Conservation (phyloP, 139 green algal genomes). For the Chlorella vulgaris region DNA sequence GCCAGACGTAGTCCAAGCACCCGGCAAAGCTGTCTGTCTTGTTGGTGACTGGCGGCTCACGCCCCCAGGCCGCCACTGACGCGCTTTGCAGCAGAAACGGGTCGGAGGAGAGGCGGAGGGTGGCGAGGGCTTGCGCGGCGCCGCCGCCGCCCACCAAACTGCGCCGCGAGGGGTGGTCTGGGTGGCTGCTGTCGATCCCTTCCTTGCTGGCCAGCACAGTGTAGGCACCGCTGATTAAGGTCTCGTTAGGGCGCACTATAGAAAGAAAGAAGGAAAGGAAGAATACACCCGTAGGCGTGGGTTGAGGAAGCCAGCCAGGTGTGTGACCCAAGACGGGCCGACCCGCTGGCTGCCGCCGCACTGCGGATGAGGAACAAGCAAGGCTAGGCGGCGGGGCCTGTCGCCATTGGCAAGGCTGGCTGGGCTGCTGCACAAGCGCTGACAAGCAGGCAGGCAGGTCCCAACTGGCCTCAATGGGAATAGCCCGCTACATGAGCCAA, state of each 20-base stretch:
- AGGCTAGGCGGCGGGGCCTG: too few species aligned
- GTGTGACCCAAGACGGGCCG: too few species aligned
- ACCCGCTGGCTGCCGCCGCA: too few species aligned
- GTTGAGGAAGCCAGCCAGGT: too few species aligned
- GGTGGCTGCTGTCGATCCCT: constrained; percentile 6
- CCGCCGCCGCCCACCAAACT: not conserved
- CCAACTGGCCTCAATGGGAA: too few species aligned
- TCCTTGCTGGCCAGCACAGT: constrained; percentile 1
- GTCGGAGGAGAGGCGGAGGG: not conserved
- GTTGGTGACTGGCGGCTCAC: constrained; percentile 64
- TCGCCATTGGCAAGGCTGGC: too few species aligned
- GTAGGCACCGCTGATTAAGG: constrained; percentile 22
- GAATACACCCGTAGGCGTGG: too few species aligned
- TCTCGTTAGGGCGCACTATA: constrained; percentile 1
- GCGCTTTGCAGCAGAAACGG: constrained; percentile 13
- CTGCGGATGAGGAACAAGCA: too few species aligned
- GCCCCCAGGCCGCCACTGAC: constrained; percentile 3
- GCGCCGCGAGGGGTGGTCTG: constrained; percentile 12
- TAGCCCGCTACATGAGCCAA: too few species aligned
- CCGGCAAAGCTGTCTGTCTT: constrained; percentile 54
- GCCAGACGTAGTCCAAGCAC: constrained; percentile 67
- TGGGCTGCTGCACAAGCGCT: too few species aligned
- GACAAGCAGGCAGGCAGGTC: too few species aligned
- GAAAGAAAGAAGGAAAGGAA: not conserved
- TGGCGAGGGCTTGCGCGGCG: not conserved